Percentiles rank a stretch among this genome's conserved stretches.
These are phyloP conservation scores for Epicoccum sorghinum DNA, from an alignment of 2,329 filamentous ascomycete genomes.

Conservation along the genomic window DNA sequence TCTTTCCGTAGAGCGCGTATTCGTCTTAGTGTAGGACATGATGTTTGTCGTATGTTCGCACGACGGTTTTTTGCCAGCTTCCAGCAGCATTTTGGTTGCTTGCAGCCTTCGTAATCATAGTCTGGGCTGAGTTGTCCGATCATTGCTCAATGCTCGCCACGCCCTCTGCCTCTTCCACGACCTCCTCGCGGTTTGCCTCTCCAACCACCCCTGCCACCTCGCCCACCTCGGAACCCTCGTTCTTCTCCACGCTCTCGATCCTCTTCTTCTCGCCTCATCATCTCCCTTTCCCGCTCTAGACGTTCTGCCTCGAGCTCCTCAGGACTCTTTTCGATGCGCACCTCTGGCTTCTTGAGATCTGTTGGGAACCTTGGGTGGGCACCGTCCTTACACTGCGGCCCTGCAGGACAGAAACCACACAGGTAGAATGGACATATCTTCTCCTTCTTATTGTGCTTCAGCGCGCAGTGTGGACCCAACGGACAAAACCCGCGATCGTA, in stretches of 20 bases:
- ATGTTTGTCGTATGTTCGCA: too few relatives aligned
- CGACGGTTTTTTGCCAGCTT: too few relatives aligned
- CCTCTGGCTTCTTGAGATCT: slow-evolving; percentile 66
- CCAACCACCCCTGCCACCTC: slow-evolving; percentile 44
- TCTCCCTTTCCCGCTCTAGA: slow-evolving; percentile 56
- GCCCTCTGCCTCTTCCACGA: slow-evolving; percentile 31
- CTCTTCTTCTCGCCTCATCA: slow-evolving; percentile 49
- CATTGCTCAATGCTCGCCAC: slow-evolving; percentile 27
- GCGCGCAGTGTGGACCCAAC: slow-evolving; percentile 82
- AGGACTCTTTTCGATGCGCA: slow-evolving; percentile 72
- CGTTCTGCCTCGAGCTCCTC: slow-evolving; percentile 69
- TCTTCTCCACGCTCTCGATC: slow-evolving; percentile 48
- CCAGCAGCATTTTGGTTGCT: too few relatives aligned
- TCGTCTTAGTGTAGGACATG: too few relatives aligned
- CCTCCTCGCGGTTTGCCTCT: slow-evolving; percentile 42
- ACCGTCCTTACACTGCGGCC: slow-evolving; percentile 74
- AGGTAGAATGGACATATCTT: slow-evolving; percentile 84
- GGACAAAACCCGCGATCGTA: slow-evolving; percentile 96
- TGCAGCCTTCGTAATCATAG: neutral
- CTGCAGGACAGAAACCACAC: slow-evolving; percentile 93
- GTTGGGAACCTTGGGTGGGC: slow-evolving; percentile 83
- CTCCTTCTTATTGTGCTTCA: slow-evolving; percentile 80
- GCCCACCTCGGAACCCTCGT: slow-evolving; percentile 38
- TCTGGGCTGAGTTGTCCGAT: too few relatives aligned
- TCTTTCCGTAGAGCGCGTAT: too few relatives aligned